These are phyloP conservation scores for Rhodotorula sp. DNA, from an alignment of 1,284 basidiomycete species.

Conservation along the genomic window DNA sequence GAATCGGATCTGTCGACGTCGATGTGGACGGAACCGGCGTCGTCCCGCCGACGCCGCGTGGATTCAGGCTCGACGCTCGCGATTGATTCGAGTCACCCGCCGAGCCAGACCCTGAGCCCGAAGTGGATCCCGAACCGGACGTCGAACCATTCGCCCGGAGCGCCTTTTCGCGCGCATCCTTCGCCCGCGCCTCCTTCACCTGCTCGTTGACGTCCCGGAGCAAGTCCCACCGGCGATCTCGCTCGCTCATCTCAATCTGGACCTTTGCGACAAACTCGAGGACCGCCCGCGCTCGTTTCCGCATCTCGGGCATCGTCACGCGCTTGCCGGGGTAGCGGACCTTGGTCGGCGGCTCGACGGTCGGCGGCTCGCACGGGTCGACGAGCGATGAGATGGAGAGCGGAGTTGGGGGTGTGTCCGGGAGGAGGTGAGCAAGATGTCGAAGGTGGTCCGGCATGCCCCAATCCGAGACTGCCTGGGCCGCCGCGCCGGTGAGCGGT, in stretches of 20 bases:
- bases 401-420: conserved; percentile 68
- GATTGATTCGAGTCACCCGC: conserved; percentile 6
- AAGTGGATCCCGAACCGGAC: conserved; percentile 11
- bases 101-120: conserved; percentile 6
- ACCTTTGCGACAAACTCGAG: conserved; percentile 73
- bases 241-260: conserved; percentile 50
- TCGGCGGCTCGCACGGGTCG: conserved; percentile 44
- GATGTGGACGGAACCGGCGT: neutral
- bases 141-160: conserved; percentile 11
- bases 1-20: neutral
- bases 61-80: conserved; percentile 12
- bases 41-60: conserved; percentile 6
- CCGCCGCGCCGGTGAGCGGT: neutral
- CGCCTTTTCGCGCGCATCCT: conserved; percentile 47
- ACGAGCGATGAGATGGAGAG: conserved; percentile 62
- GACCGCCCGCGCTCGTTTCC: conserved; percentile 85
- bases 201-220: conserved; percentile 60
- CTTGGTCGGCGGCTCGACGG: conserved; percentile 79
- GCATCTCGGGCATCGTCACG: conserved; percentile 93
- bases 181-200: conserved; percentile 10
- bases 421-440: conserved; percentile 80
- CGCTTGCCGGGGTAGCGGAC: conserved; percentile 92
- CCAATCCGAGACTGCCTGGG: conserved; percentile 60
- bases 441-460: conserved; percentile 89
- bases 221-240: conserved; percentile 48